Conservation (phyloP, 1,284 basidiomycete genomes). For the Trichosporon coremiiforme region DNA sequence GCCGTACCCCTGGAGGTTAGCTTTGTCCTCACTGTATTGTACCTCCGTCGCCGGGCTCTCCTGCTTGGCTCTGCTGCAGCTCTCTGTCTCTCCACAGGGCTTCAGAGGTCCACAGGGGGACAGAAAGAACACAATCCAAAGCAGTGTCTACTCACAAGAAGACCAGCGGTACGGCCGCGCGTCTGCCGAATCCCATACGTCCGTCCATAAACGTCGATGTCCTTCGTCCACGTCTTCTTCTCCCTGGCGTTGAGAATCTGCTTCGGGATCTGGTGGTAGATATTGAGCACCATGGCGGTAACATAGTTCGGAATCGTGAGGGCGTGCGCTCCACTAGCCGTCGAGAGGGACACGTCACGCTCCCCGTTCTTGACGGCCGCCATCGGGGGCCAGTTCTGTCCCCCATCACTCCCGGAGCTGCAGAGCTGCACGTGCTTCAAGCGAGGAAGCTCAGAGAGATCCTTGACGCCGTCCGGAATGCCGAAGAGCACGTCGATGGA, state of each 20-base stretch:
- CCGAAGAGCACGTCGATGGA: slow-evolving; percentile 16
- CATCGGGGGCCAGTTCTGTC: slow-evolving; percentile 15
- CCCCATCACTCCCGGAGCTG: slow-evolving; percentile 42
- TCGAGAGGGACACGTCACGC: slow-evolving; percentile 38
- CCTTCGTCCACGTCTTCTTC: slow-evolving; percentile 38
- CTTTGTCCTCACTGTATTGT: background rate
- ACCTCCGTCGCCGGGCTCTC: no score
- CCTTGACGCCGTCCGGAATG: slow-evolving; percentile 23
- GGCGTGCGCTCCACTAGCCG: slow-evolving; percentile 51
- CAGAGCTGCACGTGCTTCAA: slow-evolving; percentile 47
- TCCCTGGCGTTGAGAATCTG: slow-evolving; percentile 38
- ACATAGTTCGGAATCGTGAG: slow-evolving; percentile 51
- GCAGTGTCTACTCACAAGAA: slow-evolving; percentile 32
- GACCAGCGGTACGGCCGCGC: slow-evolving; percentile 45
- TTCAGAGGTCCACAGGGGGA: no score
- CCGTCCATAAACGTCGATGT: slow-evolving; percentile 39
- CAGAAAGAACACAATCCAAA: no score
- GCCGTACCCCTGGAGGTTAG: slow-evolving; percentile 40
- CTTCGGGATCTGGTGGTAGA: slow-evolving; percentile 46
- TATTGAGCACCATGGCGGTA: slow-evolving; percentile 40
- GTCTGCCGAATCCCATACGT: slow-evolving; percentile 39
- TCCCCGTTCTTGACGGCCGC: background rate
- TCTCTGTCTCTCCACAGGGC: no score
- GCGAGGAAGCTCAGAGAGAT: slow-evolving; percentile 36
- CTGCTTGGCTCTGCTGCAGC: no score